phyloP scores from a whole-genome alignment of 305 asterid species.

The Striga hermonthica region DNA sequence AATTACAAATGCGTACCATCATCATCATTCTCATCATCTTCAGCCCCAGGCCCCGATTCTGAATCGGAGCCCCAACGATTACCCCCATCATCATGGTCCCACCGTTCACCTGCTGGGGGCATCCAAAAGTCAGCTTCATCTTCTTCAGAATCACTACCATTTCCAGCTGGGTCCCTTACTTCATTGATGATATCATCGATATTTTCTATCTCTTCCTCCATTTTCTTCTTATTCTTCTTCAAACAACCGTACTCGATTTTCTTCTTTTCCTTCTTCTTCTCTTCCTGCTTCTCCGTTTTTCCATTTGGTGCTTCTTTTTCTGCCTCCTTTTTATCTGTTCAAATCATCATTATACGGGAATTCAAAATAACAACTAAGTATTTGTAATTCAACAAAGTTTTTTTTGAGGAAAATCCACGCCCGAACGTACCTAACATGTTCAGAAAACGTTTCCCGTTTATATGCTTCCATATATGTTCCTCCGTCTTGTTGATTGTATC shows the following conservation, averaged over 20 bases:
- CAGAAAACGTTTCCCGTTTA: conserved; percentile 83
- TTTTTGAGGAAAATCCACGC: conserved; percentile 3
- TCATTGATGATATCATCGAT: conserved; percentile 44
- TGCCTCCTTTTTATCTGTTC: conserved; percentile 64
- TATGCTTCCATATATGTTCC: conserved; percentile 98
- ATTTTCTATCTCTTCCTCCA: conserved; percentile 19
- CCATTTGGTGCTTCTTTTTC: conserved; percentile 43
- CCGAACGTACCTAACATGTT: conserved; percentile 69
- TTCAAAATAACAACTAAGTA: conserved; percentile 23
- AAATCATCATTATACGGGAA: conserved; percentile 20
- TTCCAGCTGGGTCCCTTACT: conserved; percentile 49
- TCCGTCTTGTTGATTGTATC: conserved; percentile 69
- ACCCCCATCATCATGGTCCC: conserved; percentile 90
- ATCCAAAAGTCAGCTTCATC: conserved; percentile 72
- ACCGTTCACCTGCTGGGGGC: conserved; percentile 85
- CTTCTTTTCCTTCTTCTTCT: conserved; percentile 34
- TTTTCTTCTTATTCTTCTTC: conserved; percentile 43
- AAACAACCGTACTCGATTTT: conserved; percentile 35
- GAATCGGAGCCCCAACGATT: conserved; percentile 72
- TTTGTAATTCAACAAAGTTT: neutral
- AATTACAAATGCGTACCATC: conserved; percentile 46
- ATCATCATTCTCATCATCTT: conserved; percentile 41
- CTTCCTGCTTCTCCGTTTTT: conserved; percentile 32
- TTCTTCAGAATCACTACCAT: conserved; percentile 54
- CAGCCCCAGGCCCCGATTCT: conserved; percentile 54